phyloP scores from a whole-genome alignment of 2,329 filamentous ascomycete species.

The Neonectria coccinea region DNA sequence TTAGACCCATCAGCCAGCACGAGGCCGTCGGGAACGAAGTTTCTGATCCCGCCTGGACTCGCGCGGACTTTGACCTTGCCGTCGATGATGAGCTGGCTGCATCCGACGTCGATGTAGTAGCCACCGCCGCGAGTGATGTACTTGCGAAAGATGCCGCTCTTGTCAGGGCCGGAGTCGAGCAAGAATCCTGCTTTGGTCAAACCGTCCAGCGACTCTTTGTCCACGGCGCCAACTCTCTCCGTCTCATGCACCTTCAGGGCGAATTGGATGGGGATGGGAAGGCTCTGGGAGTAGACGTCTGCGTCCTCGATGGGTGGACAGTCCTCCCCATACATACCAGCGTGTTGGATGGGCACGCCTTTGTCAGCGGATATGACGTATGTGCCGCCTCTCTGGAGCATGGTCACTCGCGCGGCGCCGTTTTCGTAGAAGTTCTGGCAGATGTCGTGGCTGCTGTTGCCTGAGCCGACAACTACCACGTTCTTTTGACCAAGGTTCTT shows the following conservation, averaged over 20 bases:
- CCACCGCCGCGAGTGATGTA: conserved; percentile 52
- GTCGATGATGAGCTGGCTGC: conserved; percentile 53
- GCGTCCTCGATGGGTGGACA: conserved; percentile 62
- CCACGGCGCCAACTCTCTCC: conserved; percentile 53
- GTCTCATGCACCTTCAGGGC: conserved; percentile 58
- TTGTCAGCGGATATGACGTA: conserved; percentile 58
- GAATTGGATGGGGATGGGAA: conserved; percentile 47
- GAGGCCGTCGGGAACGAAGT: conserved; percentile 45
- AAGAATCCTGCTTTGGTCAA: conserved; percentile 66
- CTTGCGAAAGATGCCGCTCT: conserved; percentile 59
- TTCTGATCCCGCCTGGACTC: conserved; percentile 47
- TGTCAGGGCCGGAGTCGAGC: conserved; percentile 65
- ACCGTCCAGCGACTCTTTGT: conserved; percentile 55
- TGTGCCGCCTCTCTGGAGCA: conserved; percentile 64
- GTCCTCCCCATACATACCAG: conserved; percentile 48
- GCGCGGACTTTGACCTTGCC: conserved; percentile 54
- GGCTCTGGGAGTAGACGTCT: conserved; percentile 54
- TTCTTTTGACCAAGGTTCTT: conserved; percentile 50
- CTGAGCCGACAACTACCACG: conserved; percentile 61
- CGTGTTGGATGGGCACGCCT: conserved; percentile 56
- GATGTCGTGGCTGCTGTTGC: conserved; percentile 63
- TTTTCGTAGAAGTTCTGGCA: conserved; percentile 62
- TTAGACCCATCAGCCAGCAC: conserved; percentile 50
- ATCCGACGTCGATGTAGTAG: conserved; percentile 58
- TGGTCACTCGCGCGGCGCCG: conserved; percentile 60